Conservation (phyloP, 2,329 filamentous ascomycete species). For the Chaetothyriales sp. region DNA sequence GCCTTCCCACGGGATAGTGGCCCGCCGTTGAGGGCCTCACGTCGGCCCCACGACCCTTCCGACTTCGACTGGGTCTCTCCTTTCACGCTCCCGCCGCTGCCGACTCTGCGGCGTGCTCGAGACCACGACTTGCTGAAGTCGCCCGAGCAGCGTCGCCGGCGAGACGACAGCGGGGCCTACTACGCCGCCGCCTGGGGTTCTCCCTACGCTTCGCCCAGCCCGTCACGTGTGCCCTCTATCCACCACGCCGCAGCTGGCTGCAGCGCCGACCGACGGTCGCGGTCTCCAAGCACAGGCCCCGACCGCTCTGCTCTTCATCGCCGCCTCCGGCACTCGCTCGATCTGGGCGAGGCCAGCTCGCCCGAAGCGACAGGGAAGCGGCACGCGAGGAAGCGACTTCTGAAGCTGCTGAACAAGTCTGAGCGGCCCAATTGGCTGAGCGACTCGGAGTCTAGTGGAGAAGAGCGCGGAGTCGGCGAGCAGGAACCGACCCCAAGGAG, state of each 20-base stretch:
- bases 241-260: neutral
- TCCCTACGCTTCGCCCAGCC: slow-evolving; percentile 58
- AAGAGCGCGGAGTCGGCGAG: slow-evolving; percentile 52
- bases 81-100: slow-evolving; percentile 18
- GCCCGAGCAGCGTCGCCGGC: slow-evolving; percentile 21
- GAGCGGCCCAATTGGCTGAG: slow-evolving; percentile 74
- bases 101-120: slow-evolving; percentile 11
- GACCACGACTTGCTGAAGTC: slow-evolving; percentile 8
- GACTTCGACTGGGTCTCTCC: slow-evolving; percentile 15
- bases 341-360: neutral
- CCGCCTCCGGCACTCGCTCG: neutral
- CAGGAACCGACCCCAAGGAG: slow-evolving; percentile 12
- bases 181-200: slow-evolving; percentile 83
- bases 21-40: slow-evolving; percentile 5
- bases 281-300: no score
- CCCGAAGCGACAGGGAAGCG: neutral
- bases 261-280: neutral
- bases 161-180: slow-evolving; percentile 38
- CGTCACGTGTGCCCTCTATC: slow-evolving; percentile 4
- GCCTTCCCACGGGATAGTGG: neutral
- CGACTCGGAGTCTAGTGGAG: slow-evolving; percentile 54
- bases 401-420: slow-evolving; percentile 22
- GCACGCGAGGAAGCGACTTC: slow-evolving; percentile 1
- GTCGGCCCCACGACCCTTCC: slow-evolving; percentile 8
- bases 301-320: neutral